Evolutionary conservation across 2,329 filamentous ascomycete genomes (phyloP), one percentile per base, ranked within the genome.

Genomic region (Paecilomyces dactylethromorphus): DNA sequence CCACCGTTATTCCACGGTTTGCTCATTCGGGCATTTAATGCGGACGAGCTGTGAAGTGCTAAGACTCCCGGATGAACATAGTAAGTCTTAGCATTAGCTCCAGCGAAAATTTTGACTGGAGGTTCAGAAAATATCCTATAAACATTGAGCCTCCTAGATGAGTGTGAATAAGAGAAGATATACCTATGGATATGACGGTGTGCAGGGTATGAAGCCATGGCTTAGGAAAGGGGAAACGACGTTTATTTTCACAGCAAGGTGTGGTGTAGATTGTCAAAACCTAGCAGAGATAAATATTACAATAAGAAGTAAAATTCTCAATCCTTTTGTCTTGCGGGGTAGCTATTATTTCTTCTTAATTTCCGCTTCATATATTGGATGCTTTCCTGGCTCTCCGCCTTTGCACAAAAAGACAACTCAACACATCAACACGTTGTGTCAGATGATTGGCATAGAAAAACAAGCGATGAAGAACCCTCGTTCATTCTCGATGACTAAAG

Each of bases 341-440:
- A 18, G 15, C 18, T 45, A 45, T 45, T 15, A n/a, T 15, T 45
- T 4, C 15, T n/a, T 18, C 15, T 2, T n/a, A 15, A 18, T n/a
- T 7, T n/a, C 18, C 13, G 7, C 15, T 18, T 45, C 35, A 45
- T n/a, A 45, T n/a, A n/a, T 45, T n/a, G 35, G 15, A n/a, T n/a
- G 22, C 24, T 6, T 53, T 53, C 21, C 51, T 31, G 18, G 21
- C 18, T 53, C 21, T 21, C 21, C 51, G 21, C 51, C 51, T 26
- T 26, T 26, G 24, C 3, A 26, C 24, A 5, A 26, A 26, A 26
- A 21, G 51, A 13, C 21, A 53, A 24, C 29, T 56, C 66, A 66
- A 33, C 67, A 71, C 10, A 60, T 74, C 56, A 66, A 67, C 56
- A 74, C 39, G 39, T 45, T 45, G n/a, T 21, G 39, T 5, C 15